Conservation (phyloP, 2,329 filamentous ascomycete species). For the Rasamsonia emersonii region DNA sequence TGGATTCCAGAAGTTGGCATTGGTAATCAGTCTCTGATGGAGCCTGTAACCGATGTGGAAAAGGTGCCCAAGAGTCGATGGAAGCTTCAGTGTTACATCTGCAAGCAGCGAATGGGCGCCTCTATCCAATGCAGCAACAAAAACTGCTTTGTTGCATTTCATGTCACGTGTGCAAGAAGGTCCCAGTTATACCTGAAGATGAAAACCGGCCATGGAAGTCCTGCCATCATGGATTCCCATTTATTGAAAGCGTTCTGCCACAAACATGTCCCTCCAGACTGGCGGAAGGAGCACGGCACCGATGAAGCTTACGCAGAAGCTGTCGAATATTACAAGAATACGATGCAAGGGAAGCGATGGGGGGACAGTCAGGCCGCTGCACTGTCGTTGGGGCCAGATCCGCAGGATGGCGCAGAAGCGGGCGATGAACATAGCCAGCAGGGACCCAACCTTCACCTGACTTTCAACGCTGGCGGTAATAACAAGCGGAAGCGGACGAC, state of each 20-base stretch:
- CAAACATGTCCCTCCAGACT: conserved; percentile 84
- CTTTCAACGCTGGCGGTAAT: conserved; percentile 43
- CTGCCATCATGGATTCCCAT: conserved; percentile 69
- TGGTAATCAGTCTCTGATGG: conserved; percentile 95
- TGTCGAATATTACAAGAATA: conserved; percentile 79
- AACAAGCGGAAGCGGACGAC: conserved; percentile 52
- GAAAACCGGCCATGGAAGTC: conserved; percentile 79
- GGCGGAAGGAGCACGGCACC: conserved; percentile 77
- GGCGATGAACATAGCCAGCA: conserved; percentile 35
- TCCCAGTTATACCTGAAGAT: conserved; percentile 87
- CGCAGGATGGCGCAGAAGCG: conserved; percentile 45
- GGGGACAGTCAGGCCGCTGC: conserved; percentile 82
- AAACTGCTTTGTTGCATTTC: conserved; percentile 92
- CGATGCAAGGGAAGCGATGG: conserved; percentile 85
- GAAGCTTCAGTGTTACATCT: conserved; percentile 93
- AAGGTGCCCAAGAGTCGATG: conserved; percentile 92
- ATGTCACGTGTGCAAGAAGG: conserved; percentile 87
- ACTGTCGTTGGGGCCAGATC: conserved; percentile 65
- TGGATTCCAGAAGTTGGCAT: conserved; percentile 98
- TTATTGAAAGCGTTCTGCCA: conserved; percentile 93
- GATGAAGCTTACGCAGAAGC: conserved; percentile 71
- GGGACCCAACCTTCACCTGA: conserved; percentile 39
- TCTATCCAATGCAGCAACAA: conserved; percentile 99
- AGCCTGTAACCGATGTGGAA: conserved; percentile 95
- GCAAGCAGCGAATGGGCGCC: conserved; percentile 93